These are phyloP conservation scores for Codiaeum variegatum DNA, from an alignment of 441 rosid genomes.

Conservation along the genomic window DNA sequence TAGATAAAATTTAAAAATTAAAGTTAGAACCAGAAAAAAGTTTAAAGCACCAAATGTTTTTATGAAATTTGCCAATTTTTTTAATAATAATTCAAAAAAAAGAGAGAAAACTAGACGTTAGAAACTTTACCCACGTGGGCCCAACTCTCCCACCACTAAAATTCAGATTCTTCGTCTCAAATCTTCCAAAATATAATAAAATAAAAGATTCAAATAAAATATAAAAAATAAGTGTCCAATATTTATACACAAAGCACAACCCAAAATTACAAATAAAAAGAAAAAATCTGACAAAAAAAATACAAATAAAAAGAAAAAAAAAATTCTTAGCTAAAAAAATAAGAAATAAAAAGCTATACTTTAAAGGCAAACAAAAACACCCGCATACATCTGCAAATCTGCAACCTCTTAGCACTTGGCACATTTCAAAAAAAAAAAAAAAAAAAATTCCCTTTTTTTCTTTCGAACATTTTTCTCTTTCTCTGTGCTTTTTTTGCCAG, in stretches of 20 bases:
- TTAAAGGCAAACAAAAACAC: constrained; percentile 11
- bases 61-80: no score
- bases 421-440: neutral
- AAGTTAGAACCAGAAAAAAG: no score
- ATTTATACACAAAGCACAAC: neutral
- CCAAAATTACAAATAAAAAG: neutral
- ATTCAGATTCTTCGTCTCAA: neutral
- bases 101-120: constrained; percentile 32
- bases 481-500: constrained; percentile 15
- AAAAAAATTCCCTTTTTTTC: neutral
- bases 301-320: neutral
- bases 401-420: neutral
- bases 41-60: no score
- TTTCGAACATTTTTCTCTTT: neutral
- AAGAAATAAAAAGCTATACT: constrained; percentile 1
- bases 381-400: constrained; percentile 5
- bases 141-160: neutral
- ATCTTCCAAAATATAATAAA: neutral
- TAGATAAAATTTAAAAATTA: no score
- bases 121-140: constrained; percentile 22
- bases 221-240: neutral
- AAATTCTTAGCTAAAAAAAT: neutral
- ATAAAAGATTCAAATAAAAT: constrained; percentile 7
- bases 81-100: no score
- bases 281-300: neutral